Evolutionary conservation across 345 rosid species (phyloP).

Genomic region (Moringa oleifera): DNA sequence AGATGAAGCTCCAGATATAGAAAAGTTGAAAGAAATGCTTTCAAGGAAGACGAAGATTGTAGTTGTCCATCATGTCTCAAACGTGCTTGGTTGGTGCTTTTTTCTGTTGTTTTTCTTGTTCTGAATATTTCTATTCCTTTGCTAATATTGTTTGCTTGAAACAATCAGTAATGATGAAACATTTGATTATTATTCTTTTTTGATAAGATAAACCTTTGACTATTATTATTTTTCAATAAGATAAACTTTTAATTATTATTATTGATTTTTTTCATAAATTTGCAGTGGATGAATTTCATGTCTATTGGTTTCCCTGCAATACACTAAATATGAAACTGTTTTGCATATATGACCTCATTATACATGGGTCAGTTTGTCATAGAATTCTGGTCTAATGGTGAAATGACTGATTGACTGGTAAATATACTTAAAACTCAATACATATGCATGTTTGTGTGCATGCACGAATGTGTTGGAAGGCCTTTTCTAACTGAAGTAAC

Average conservation of each 20-base stretch:
- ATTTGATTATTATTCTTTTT: too few species aligned
- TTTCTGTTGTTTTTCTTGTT: constrained; percentile 2
- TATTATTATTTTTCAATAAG: too few species aligned
- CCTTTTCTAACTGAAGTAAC: too few species aligned
- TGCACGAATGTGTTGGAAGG: too few species aligned
- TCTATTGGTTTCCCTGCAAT: not conserved
- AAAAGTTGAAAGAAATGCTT: constrained; percentile 46
- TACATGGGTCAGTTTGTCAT: too few species aligned
- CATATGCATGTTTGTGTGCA: too few species aligned
- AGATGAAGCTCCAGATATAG: constrained; percentile 60
- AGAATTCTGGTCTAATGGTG: too few species aligned
- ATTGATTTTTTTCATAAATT: not conserved
- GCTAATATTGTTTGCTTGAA: not conserved
- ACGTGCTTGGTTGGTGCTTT: constrained; percentile 60
- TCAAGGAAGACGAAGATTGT: constrained; percentile 74
- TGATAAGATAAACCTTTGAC: too few species aligned
- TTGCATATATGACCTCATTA: not conserved
- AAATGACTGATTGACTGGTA: too few species aligned
- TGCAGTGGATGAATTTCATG: not conserved
- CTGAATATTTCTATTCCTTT: constrained; percentile 2
- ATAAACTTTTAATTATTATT: too few species aligned
- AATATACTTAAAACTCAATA: too few species aligned
- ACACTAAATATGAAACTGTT: not conserved
- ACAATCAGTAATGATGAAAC: not conserved
- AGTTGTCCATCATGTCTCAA: constrained; percentile 84